These are phyloP conservation scores for Blastobotrys robertii DNA, from an alignment of 805 yeast genomes.

Conservation along the genomic window DNA sequence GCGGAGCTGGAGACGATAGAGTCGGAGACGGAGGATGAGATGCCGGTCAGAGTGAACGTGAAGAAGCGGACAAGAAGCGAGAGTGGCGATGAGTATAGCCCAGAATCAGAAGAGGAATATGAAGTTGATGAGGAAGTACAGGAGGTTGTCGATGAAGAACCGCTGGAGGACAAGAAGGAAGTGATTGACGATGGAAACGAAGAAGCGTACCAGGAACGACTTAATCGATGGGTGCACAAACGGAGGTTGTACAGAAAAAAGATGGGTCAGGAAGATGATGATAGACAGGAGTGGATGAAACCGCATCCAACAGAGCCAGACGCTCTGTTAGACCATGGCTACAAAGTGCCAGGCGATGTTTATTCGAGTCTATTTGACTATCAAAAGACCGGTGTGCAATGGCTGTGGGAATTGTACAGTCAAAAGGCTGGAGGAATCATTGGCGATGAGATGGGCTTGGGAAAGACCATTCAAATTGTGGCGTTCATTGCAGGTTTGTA, in stretches of 20 bases:
- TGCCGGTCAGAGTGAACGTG: neutral
- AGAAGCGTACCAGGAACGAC: slow-evolving; percentile 45
- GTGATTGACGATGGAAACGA: slow-evolving; percentile 81
- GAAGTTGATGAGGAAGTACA: slow-evolving; percentile 15
- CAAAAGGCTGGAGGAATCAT: slow-evolving; percentile 91
- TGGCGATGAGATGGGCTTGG: slow-evolving; percentile 98
- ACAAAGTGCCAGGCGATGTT: slow-evolving; percentile 81
- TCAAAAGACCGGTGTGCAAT: slow-evolving; percentile 93
- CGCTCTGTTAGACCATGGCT: slow-evolving; percentile 60
- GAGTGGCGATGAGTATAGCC: slow-evolving; percentile 19
- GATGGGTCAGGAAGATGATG: slow-evolving; percentile 9
- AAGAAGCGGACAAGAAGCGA: neutral
- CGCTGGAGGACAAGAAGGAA: slow-evolving; percentile 1
- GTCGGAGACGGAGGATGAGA: slow-evolving; percentile 9
- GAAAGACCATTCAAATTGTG: slow-evolving; percentile 88
- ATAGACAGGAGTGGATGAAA: slow-evolving; percentile 48
- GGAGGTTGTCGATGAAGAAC: slow-evolving; percentile 10
- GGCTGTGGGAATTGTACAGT: slow-evolving; percentile 90
- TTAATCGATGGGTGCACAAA: slow-evolving; percentile 47
- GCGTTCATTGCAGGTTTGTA: slow-evolving; percentile 87
- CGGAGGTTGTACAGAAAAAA: slow-evolving; percentile 38
- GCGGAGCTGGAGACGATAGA: slow-evolving; percentile 22
- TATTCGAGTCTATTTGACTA: slow-evolving; percentile 81
- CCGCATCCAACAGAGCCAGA: slow-evolving; percentile 75
- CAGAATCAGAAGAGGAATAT: slow-evolving; percentile 11